These are phyloP conservation scores for Melaleuca alternifolia DNA, from an alignment of 345 rosid species.

Conservation along the genomic window DNA sequence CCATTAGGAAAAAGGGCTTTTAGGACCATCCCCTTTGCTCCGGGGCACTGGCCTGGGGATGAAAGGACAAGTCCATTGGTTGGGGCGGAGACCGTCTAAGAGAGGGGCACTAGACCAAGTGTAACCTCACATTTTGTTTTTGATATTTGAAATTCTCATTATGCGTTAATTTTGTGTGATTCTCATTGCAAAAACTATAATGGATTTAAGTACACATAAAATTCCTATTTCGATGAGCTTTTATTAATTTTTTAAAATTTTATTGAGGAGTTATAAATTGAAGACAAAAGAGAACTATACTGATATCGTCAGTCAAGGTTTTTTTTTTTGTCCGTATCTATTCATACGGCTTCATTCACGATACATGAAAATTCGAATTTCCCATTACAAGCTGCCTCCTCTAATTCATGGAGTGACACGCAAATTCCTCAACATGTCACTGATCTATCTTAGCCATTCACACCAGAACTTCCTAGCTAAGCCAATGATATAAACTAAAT, in stretches of 20 bases:
- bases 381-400: background rate
- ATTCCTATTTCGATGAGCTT: background rate
- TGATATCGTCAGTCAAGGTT: no score
- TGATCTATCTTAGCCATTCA: background rate
- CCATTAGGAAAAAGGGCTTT: background rate
- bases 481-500: no score
- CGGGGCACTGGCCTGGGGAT: background rate
- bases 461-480: background rate
- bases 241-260: background rate
- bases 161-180: no score
- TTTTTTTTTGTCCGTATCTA: no score
- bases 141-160: no score
- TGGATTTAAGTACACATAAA: background rate
- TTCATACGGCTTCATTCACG: background rate
- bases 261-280: background rate
- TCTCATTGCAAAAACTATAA: no score
- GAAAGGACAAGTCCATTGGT: accelerated
- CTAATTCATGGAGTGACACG: background rate
- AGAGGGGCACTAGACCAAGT: no score
- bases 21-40: background rate
- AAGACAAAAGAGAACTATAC: no score
- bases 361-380: background rate
- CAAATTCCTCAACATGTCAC: background rate
- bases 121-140: background rate
- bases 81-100: background rate